These are phyloP conservation scores for Lepidium africanum DNA, from an alignment of 345 rosid species.

Conservation along the genomic window DNA sequence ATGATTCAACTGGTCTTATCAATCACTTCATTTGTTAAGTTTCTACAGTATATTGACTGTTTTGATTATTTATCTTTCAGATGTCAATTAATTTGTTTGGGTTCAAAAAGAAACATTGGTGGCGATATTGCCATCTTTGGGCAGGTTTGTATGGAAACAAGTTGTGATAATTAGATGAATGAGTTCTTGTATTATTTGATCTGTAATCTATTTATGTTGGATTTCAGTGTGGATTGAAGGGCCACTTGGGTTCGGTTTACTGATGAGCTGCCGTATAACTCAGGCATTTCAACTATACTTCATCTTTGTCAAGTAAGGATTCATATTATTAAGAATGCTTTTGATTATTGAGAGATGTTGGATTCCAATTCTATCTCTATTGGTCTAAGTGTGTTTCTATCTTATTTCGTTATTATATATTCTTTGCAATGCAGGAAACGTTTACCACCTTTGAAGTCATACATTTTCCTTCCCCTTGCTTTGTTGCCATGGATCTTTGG, in stretches of 20 bases:
- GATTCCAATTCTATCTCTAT: background rate
- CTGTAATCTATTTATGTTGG: slow-evolving; percentile 6
- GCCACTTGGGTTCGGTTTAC: slow-evolving; percentile 85
- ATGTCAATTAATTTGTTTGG: slow-evolving; percentile 46
- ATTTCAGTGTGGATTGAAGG: slow-evolving; percentile 86
- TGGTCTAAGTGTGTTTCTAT: background rate
- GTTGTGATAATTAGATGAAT: background rate
- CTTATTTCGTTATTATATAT: background rate
- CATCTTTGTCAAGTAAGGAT: slow-evolving; percentile 70
- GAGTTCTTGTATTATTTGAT: background rate
- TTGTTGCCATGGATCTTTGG: slow-evolving; percentile 69
- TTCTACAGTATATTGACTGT: background rate
- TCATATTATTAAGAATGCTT: background rate
- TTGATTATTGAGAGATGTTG: background rate
- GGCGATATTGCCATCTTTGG: slow-evolving; percentile 83
- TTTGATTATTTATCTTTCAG: slow-evolving; percentile 25
- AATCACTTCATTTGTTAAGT: background rate
- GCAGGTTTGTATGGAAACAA: slow-evolving; percentile 49
- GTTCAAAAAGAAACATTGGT: slow-evolving; percentile 46
- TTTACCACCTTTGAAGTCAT: slow-evolving; percentile 69
- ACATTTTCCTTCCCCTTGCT: slow-evolving; percentile 62
- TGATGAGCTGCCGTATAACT: slow-evolving; percentile 77
- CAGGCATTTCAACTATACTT: slow-evolving; percentile 80
- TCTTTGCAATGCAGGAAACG: slow-evolving; percentile 57
- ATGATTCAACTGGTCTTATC: background rate